A percentile compares a stretch with the other conserved stretches of the same genome.
Conservation (phyloP, 192 early-diverging fungal genomes). For the Coemansia sp. region DNA sequence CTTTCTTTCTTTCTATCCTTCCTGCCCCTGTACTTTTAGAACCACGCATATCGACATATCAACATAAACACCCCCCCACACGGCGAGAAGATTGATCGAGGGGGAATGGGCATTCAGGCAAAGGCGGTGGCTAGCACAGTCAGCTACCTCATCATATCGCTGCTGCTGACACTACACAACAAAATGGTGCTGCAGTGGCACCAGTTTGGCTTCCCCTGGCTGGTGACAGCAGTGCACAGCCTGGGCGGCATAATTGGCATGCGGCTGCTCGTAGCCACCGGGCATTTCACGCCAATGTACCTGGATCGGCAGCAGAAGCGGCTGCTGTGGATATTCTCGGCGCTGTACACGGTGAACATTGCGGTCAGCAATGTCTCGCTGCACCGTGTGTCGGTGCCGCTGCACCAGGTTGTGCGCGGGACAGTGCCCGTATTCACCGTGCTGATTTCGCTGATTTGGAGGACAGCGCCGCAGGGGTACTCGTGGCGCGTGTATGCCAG, state of each 20-base stretch:
- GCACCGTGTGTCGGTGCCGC: constrained; percentile 60
- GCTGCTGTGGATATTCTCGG: constrained; percentile 73
- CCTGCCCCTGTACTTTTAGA: neutral
- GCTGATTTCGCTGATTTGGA: constrained; percentile 57
- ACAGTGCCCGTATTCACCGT: constrained; percentile 83
- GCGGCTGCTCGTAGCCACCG: constrained; percentile 46
- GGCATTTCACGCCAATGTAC: constrained; percentile 53
- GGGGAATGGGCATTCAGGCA: constrained; percentile 6
- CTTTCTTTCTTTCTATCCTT: neutral
- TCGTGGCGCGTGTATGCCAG: constrained; percentile 41
- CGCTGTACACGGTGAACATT: constrained; percentile 89
- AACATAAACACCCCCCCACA: neutral
- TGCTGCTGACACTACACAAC: constrained; percentile 74
- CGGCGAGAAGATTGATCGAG: neutral
- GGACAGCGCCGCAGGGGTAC: constrained; percentile 16
- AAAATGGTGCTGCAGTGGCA: constrained; percentile 77
- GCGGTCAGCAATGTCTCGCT: constrained; percentile 81
- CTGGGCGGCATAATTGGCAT: constrained; percentile 70
- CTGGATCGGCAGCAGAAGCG: constrained; percentile 60
- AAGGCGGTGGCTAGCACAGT: constrained; percentile 3
- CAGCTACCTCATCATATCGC: constrained; percentile 18
- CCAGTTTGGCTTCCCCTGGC: constrained; percentile 80
- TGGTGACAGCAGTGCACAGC: constrained; percentile 81
- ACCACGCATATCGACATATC: neutral
- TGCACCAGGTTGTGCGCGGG: constrained; percentile 83